phyloP scores from a whole-genome alignment of 805 yeast genomes.

The Nakazawaea siamensis region DNA sequence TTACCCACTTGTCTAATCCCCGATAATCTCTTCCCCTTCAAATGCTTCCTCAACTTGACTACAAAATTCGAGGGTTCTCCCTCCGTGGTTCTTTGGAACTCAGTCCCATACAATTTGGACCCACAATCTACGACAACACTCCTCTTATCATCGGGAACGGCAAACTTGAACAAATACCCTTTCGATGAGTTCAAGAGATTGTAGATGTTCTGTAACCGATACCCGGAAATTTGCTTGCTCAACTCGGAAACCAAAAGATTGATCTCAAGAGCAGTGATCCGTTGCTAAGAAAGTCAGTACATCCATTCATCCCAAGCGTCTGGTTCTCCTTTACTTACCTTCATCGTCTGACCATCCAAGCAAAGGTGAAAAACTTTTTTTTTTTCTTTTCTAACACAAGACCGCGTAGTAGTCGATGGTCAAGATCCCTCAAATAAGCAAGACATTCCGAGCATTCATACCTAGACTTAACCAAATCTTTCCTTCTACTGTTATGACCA shows the following conservation, averaged over 20 bases:
- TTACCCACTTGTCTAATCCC: slow-evolving; percentile 64
- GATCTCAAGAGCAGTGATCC: slow-evolving; percentile 79
- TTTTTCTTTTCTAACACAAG: too few species aligned
- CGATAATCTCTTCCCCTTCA: slow-evolving; percentile 72
- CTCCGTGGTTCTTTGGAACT: slow-evolving; percentile 72
- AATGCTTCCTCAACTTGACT: slow-evolving; percentile 75
- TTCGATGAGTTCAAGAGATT: slow-evolving; percentile 65
- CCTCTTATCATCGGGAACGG: slow-evolving; percentile 74
- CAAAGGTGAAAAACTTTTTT: too few species aligned
- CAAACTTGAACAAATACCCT: slow-evolving; percentile 73
- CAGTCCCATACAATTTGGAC: slow-evolving; percentile 68
- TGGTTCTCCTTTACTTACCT: slow-evolving; percentile 2
- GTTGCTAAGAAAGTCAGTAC: slow-evolving; percentile 42
- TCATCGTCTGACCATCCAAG: too few species aligned
- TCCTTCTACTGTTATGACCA: too few species aligned
- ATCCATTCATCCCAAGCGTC: too few species aligned
- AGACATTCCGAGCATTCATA: too few species aligned
- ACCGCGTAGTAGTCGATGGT: too few species aligned
- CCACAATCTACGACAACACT: slow-evolving; percentile 81
- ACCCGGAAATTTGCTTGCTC: slow-evolving; percentile 44
- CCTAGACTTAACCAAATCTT: too few species aligned
- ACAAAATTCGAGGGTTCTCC: slow-evolving; percentile 83
- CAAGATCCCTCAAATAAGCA: too few species aligned
- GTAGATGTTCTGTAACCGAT: slow-evolving; percentile 78
- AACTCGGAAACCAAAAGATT: slow-evolving; percentile 66